Evolutionary conservation across 441 rosid genomes (phyloP).

Genomic region (Manihot esculenta): DNA sequence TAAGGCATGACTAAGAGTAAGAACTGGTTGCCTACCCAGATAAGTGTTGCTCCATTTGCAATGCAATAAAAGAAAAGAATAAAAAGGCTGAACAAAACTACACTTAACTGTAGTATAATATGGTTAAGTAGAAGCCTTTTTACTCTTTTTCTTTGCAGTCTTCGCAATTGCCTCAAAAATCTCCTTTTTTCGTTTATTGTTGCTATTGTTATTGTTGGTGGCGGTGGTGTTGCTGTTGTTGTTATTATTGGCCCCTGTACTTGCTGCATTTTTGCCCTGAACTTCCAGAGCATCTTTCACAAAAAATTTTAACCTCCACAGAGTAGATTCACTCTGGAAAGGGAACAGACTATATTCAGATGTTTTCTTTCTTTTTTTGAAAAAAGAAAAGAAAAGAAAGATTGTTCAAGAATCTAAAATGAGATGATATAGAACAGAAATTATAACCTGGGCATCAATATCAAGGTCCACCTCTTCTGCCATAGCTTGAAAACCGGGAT

Average conservation of each 20-base stretch:
- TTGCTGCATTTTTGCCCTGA: constrained; percentile 50
- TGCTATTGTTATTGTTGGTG: constrained; percentile 40
- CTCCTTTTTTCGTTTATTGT: constrained; percentile 59
- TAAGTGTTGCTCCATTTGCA: neutral
- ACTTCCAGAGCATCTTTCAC: constrained; percentile 74
- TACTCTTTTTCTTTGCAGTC: constrained; percentile 55
- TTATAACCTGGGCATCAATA: constrained; percentile 74
- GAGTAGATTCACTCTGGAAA: constrained; percentile 68
- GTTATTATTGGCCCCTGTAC: constrained; percentile 43
- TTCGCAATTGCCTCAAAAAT: constrained; percentile 54
- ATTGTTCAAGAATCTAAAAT: neutral
- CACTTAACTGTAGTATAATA: neutral
- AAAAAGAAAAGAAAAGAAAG: neutral
- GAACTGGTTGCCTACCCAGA: constrained; percentile 2
- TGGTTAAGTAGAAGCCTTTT: constrained; percentile 21
- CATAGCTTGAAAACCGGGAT: constrained; percentile 71
- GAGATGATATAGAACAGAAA: neutral
- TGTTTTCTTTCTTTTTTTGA: neutral
- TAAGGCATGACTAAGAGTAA: neutral
- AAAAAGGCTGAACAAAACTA: neutral
- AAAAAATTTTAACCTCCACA: constrained; percentile 91
- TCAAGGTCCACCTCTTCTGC: constrained; percentile 94
- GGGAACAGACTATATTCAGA: neutral
- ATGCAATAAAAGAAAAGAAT: constrained; percentile 9
- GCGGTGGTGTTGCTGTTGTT: constrained; percentile 25